Evolutionary conservation across 306 rosid species (phyloP).

Genomic region (Vigna unguiculata): DNA sequence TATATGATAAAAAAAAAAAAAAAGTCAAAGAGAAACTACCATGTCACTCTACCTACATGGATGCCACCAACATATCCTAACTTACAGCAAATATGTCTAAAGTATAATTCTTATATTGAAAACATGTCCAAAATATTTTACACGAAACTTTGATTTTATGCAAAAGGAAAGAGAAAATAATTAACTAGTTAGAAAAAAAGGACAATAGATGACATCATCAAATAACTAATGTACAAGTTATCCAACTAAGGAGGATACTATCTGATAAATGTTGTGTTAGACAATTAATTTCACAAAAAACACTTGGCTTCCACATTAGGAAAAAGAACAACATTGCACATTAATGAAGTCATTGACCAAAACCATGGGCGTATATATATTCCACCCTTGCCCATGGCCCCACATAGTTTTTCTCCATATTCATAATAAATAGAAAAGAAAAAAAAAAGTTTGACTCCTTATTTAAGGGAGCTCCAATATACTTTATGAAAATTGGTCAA

Average conservation of each 20-base stretch:
- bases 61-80: not conserved
- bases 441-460: not conserved
- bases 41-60: too few relatives aligned
- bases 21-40: not conserved
- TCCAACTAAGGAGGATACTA: conserved; percentile 25
- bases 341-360: not conserved
- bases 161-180: not conserved
- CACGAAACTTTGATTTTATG: not conserved
- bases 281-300: not conserved
- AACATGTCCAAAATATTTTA: not conserved
- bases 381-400: not conserved
- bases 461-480: not conserved
- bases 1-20: not conserved
- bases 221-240: not conserved
- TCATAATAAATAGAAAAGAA: not conserved
- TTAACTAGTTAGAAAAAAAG: not conserved
- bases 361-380: not conserved
- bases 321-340: not conserved
- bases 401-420: not conserved
- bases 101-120: not conserved
- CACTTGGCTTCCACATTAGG: too few relatives aligned
- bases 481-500: not conserved
- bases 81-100: not conserved
- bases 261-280: not conserved
- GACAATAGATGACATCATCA: not conserved